Evolutionary conservation across 73 alveolate species (phyloP).

Genomic region (Tetrahymena elliotti): DNA sequence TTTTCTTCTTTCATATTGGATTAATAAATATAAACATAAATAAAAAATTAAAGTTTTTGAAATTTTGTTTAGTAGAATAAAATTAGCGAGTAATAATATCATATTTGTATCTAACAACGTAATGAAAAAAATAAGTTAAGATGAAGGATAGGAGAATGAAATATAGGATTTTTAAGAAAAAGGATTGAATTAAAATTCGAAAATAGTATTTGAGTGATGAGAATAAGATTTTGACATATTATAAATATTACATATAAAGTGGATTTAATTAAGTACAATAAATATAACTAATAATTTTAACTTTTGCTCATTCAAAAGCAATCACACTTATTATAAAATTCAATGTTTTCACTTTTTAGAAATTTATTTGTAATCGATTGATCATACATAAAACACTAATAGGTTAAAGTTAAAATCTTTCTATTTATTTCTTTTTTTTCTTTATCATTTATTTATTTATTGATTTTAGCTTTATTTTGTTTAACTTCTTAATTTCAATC

Average conservation of each 20-base stretch:
- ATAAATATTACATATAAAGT: not conserved
- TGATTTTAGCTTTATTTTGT: not conserved
- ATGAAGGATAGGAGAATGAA: too few species aligned
- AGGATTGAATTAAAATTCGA: too few species aligned
- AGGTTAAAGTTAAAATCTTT: not conserved
- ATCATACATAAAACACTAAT: too few species aligned
- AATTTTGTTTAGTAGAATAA: not conserved
- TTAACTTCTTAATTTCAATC: not conserved
- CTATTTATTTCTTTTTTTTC: not conserved
- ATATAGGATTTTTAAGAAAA: too few species aligned
- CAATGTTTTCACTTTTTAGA: not conserved
- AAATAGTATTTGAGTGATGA: not conserved
- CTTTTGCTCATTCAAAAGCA: too few species aligned
- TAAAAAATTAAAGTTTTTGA: too few species aligned
- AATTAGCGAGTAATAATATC: not conserved
- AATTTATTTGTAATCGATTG: not conserved
- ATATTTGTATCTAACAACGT: too few species aligned
- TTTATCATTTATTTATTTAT: too few species aligned
- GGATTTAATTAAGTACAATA: not conserved
- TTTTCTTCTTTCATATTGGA: not conserved
- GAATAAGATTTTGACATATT: not conserved
- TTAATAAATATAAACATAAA: too few species aligned
- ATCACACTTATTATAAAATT: not conserved
- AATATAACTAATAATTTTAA: not conserved
- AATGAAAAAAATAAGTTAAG: too few species aligned